Percentiles rank a stretch among this genome's conserved stretches.
These are phyloP conservation scores for Gloeopeniophorella convolvens DNA, from an alignment of 768 basidiomycete genomes.

Conservation along the genomic window DNA sequence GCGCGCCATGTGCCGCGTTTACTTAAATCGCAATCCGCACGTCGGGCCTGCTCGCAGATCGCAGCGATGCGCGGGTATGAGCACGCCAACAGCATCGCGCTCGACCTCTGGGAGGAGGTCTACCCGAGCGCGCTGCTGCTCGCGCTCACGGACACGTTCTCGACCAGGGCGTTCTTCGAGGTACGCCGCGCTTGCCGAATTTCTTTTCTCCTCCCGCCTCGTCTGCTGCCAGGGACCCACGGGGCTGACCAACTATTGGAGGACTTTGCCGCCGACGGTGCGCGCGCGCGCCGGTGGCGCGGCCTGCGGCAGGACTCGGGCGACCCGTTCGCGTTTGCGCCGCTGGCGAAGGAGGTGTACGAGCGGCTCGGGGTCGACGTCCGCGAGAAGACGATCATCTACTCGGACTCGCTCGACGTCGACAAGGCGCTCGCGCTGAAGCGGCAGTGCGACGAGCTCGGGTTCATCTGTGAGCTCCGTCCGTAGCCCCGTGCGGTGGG, in stretches of 20 bases:
- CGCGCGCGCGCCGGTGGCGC: slow-evolving; percentile 64
- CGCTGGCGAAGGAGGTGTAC: slow-evolving; percentile 67
- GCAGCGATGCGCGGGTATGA: slow-evolving; percentile 83
- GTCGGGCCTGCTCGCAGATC: slow-evolving; percentile 42
- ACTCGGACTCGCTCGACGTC: slow-evolving; percentile 74
- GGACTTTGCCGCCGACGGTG: slow-evolving; percentile 54
- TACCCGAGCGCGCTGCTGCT: slow-evolving; percentile 54
- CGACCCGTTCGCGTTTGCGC: slow-evolving; percentile 77
- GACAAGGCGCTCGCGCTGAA: slow-evolving; percentile 66
- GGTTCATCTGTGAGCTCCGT: slow-evolving; percentile 49
- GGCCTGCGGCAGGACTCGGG: slow-evolving; percentile 93
- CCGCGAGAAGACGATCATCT: slow-evolving; percentile 64
- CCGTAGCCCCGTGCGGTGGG: neutral
- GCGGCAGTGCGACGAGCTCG: slow-evolving; percentile 65
- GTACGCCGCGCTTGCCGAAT: slow-evolving; percentile 29
- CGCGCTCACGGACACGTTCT: slow-evolving; percentile 94
- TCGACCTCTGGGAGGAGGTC: slow-evolving; percentile 83
- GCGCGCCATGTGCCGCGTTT: neutral
- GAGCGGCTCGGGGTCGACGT: slow-evolving; percentile 61
- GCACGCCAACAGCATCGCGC: slow-evolving; percentile 60
- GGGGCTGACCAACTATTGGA: too few species aligned
- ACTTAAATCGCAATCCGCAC: neutral
- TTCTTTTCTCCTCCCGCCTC: neutral
- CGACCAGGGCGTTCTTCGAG: slow-evolving; percentile 78
- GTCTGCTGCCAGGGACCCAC: neutral